These are phyloP conservation scores for Blastobotrys ciferrii DNA, from an alignment of 1,139 yeast genomes.

Conservation along the genomic window DNA sequence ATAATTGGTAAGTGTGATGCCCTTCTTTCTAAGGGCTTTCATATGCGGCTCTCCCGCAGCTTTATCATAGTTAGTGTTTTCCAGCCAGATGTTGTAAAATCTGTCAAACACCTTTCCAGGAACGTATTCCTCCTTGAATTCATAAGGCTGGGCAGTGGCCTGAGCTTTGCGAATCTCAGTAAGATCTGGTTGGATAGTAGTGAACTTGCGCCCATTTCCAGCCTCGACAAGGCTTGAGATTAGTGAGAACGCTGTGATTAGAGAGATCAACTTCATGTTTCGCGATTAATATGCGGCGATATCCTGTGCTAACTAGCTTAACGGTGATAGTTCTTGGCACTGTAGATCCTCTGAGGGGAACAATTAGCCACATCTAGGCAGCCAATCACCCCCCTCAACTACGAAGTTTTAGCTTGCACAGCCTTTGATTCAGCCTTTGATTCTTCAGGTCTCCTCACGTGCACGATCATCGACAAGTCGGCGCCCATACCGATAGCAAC, in stretches of 20 bases:
- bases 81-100: conserved; percentile 47
- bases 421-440: not conserved
- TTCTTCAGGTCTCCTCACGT: not conserved
- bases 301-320: not conserved
- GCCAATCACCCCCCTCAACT: not conserved
- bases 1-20: conserved; percentile 47
- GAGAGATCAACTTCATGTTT: conserved; percentile 12
- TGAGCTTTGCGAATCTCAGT: conserved; percentile 42
- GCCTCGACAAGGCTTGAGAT: conserved; percentile 25
- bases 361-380: not conserved
- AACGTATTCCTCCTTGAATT: conserved; percentile 34
- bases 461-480: no score
- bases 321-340: no score
- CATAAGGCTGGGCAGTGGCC: conserved; percentile 41
- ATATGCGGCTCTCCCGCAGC: conserved; percentile 46
- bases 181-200: conserved; percentile 39
- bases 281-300: not conserved
- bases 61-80: conserved; percentile 50
- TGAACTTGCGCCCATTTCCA: conserved; percentile 34
- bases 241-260: conserved; percentile 19
- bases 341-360: not conserved
- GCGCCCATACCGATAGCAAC: no score
- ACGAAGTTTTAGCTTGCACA: not conserved
- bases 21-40: conserved; percentile 42
- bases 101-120: conserved; percentile 45